Evolutionary conservation across 192 early-diverging fungal species (phyloP).

Genomic region (Gonapodya prolifera): DNA sequence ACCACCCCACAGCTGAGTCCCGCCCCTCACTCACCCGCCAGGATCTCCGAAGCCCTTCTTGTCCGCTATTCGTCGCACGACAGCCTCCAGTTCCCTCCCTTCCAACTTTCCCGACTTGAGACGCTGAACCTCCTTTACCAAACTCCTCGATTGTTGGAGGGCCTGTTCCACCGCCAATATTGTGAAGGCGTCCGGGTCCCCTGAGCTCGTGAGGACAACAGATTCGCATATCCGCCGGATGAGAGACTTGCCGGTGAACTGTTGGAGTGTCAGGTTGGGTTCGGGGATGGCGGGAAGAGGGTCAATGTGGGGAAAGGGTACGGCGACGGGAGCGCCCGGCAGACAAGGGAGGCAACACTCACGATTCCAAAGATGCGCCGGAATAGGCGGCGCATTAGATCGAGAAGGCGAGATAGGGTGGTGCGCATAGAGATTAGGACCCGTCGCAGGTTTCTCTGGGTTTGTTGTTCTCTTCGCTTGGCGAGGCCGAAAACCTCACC

Average conservation of each 20-base stretch:
- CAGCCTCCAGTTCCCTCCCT: not conserved
- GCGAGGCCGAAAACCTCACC: too few species aligned
- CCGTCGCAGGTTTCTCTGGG: too few species aligned
- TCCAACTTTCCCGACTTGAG: not conserved
- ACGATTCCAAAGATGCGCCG: not conserved
- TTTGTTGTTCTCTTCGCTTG: too few species aligned
- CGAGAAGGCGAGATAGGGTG: not conserved
- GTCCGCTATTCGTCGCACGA: not conserved
- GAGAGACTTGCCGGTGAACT: not conserved
- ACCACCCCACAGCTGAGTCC: not conserved
- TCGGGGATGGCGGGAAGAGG: not conserved
- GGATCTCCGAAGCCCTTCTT: not conserved
- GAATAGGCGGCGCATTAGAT: not conserved
- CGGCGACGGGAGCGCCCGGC: too few species aligned
- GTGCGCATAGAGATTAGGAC: too few species aligned
- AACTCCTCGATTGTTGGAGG: not conserved
- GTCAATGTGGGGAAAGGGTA: too few species aligned
- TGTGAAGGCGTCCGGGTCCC: not conserved
- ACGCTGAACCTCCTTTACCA: not conserved
- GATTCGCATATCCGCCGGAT: not conserved
- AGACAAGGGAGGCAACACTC: not conserved
- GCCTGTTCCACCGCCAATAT: not conserved
- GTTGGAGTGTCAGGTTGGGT: not conserved
- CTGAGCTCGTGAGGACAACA: not conserved
- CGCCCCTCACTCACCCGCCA: not conserved